Percentiles rank a stretch among this genome's conserved stretches.
phyloP scores from a whole-genome alignment of 139 green algal genomes.

The Coccomyxa sp. region DNA sequence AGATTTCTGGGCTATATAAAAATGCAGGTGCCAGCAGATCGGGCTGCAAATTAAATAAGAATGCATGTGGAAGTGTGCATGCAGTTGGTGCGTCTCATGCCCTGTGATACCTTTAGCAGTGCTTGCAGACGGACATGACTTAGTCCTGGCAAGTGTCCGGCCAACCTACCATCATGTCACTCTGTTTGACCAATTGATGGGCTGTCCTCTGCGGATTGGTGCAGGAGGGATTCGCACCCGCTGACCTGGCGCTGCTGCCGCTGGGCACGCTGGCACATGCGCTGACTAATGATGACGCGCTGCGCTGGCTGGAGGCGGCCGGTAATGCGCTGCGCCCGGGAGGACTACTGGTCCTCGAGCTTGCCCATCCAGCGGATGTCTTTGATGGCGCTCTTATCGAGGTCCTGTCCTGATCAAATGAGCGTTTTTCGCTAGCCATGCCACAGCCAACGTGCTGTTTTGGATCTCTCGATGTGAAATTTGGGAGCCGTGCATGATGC shows the following conservation, averaged over 20 bases:
- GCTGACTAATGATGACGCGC: background rate
- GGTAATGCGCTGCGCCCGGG: background rate
- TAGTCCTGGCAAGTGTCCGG: background rate
- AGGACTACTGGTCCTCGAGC: slow-evolving; percentile 8
- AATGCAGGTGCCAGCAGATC: no score
- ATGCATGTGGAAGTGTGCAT: no score
- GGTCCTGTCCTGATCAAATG: background rate
- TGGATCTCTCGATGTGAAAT: no score
- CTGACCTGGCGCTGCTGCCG: slow-evolving; percentile 9
- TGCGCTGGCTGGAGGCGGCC: background rate
- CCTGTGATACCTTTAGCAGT: background rate
- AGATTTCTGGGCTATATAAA: no score
- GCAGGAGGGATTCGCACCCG: background rate
- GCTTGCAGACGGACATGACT: background rate
- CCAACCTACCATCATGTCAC: background rate
- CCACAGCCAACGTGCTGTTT: no score
- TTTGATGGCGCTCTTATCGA: slow-evolving; percentile 11
- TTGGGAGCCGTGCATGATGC: no score
- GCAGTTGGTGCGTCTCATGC: no score
- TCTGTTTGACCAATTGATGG: no score
- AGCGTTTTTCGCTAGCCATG: no score
- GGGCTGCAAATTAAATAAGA: no score
- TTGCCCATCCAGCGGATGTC: slow-evolving; percentile 5
- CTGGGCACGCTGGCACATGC: slow-evolving; percentile 9
- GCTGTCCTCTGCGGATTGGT: background rate